Base-by-base conservation (phyloP, 2,329 filamentous ascomycete species). In the Byssothecium circinans region DNA sequence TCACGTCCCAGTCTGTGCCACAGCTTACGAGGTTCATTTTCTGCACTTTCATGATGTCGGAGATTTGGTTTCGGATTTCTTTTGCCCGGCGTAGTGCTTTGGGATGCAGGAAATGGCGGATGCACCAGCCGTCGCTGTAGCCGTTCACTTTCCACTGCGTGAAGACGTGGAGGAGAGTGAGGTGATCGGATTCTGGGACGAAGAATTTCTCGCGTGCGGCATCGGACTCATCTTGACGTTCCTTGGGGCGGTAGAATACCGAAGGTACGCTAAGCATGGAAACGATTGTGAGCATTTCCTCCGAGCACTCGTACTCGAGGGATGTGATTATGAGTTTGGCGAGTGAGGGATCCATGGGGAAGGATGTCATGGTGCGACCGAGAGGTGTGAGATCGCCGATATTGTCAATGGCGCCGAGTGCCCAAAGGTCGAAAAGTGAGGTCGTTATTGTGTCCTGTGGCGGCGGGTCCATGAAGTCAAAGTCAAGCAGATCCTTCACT, bases 381-480 rank as follows among this genome's bases (percentile, higher is more conserved):
- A 99, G 81, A 0, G 83, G 78, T 0, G 94, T 99, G 20, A 99
- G 80, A 57, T 96, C 90, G 29, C 94, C 95, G 14, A 97, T 81
- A 60, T 99, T 96, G 68, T 96, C 90, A 11, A 99, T 75, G 0
- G 94, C 92, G 1, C 94, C 94, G 0, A 99, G 79, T 0, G 94
- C 91, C 94, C 94, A 99, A 0, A 99, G 82, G 62, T 99, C 94
- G 73, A 97, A 99, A 29, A 99, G 85, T 3, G 91, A 96, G 0
- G 94, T 99, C 0, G 90, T 92, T 57, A 99, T 97, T 0, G 91
- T 96, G 64, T 99, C 95, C 72, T 99, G 94, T 0, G 94, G 94
- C 6, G 94, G 94, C 1, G 94, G 94, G 59, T 99, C 94, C 92
- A 99, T 97, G 62, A 99, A 99, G 69, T 97, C 91, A 65, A 99